Base-by-base conservation (phyloP, 2,329 filamentous ascomycete genomes). In the Seiridium cupressi region DNA sequence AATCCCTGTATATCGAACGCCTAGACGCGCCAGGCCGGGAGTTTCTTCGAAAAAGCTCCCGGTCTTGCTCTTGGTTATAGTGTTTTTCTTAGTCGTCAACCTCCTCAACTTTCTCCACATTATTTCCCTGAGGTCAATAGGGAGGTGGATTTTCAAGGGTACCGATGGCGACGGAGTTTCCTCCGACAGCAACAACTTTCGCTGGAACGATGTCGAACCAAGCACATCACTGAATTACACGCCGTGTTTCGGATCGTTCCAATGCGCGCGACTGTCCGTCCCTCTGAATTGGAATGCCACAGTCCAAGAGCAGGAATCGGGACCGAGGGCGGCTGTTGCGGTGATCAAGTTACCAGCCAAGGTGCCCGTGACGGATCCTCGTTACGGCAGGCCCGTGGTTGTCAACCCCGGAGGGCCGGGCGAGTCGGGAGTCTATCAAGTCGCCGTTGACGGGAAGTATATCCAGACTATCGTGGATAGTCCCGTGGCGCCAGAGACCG, bases 381-480 rank as follows among this genome's bases (percentile, higher is more conserved):
- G 72, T 5, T 80, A 80, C 63, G 78, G 78, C 2, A 79, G 80
- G 3, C 73, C 79, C 1, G 72, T 83, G 34, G 55, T 83, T 4
- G 70, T 81, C 5, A 83, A 83, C 61, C 79, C 80, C 3, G 67
- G 74, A 46, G 79, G 79, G 1, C 79, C 79, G 3, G 79, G 79
- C 26, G 76, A 73, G 9, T 76, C 76, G 8, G 79, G 79, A 10
- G 70, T 78, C 2, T 53, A 65, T 18, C 69, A 74, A 44, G 69
- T 74, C 4, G 64, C 74, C 7, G n/a, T 57, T 26, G 63, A 64
- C 7, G 76, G 76, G 31, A 66, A 65, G 26, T 60, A 71, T 57
- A 57, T 78, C 3, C 76, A 77, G 57, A 72, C 68, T 1, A 72
- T 77, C 8, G 65, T 75, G 2, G 75, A 77, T 54, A 70, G 76